phyloP scores from a whole-genome alignment of 208 protist genomes.

The Paratrypanosoma confusum region DNA sequence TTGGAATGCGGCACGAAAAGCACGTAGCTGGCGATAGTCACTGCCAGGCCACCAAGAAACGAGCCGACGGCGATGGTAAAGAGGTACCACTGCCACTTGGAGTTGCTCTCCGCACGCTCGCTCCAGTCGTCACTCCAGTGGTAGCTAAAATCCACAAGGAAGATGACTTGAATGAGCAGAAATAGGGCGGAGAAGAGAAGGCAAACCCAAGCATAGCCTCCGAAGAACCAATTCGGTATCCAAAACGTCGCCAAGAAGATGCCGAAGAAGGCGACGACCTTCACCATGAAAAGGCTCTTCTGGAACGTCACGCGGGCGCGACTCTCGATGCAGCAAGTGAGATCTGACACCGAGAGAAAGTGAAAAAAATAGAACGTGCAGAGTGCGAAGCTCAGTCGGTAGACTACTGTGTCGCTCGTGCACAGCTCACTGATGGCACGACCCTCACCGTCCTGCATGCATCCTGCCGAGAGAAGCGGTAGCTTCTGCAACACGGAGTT shows the following conservation, averaged over 20 bases:
- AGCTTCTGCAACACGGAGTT: conserved; percentile 36
- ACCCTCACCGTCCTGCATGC: conserved; percentile 16
- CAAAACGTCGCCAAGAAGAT: conserved; percentile 41
- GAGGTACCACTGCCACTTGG: conserved; percentile 84
- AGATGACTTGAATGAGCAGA: conserved; percentile 83
- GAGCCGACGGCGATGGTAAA: conserved; percentile 34
- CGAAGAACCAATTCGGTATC: conserved; percentile 83
- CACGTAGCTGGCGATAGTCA: conserved; percentile 44
- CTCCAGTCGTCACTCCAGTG: conserved; percentile 88
- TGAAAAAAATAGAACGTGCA: conserved; percentile 76
- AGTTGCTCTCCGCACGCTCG: conserved; percentile 58
- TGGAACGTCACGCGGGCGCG: conserved; percentile 68
- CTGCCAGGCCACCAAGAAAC: conserved; percentile 31
- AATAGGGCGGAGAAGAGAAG: conserved; percentile 74
- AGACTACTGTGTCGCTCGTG: conserved; percentile 66
- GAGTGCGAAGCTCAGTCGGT: conserved; percentile 77
- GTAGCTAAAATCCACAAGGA: conserved; percentile 92
- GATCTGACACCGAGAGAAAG: conserved; percentile 68
- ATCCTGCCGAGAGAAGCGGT: conserved; percentile 44
- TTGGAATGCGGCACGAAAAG: conserved; percentile 64
- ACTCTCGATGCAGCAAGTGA: conserved; percentile 77
- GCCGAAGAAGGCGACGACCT: conserved; percentile 45
- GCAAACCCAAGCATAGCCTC: conserved; percentile 68
- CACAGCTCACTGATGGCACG: conserved; percentile 14
- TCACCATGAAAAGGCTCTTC: conserved; percentile 63